Base-by-base conservation (phyloP, 805 yeast species). In the Yamadazyma kitorensis region DNA sequence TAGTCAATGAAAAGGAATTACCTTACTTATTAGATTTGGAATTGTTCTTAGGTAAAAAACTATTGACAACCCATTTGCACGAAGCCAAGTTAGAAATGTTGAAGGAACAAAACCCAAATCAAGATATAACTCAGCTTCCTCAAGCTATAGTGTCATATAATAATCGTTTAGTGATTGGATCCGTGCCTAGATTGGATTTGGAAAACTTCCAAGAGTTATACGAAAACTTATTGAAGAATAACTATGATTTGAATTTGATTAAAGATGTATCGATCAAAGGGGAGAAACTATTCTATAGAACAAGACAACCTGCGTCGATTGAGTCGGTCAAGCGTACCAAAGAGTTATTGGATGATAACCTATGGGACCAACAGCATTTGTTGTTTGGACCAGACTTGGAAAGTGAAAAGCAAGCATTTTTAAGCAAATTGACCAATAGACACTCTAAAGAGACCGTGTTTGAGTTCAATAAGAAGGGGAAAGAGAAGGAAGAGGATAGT, bases 11-110 rank as follows among this genome's bases (percentile, higher is more conserved):
- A 44, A 71, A 77, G 36, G 99, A 93, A 56, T 61, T 91, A 37
- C 96, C 98, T 8, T 93, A 91, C 49, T 60, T 93, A 33, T 69
- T 91, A 31, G 99, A 93, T 59, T 69, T 93, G 49, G 98, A 93
- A 55, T 58, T 93, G 28, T 91, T 93, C 52, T 65, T 93, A 48
- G 97, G 96, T 5, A 77, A 82, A 51, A 87, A 88, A 54, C 72
- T 93, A 19, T 59, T 82, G 30, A 57, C 86, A 15, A 78, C 93
- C 0, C 64, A 78, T 27, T 79, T 82, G 84, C 78, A 76, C 50
- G 83, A 81, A 42, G 68, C 78, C 43, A 79, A 76, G 43, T 61
- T 73, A 48, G 75, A 74, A 34, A 43, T 82, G 5, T 47, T 82
- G 41, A 68, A 72, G 41, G 60, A 60, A 14, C 68, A 65, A 41